Evolutionary conservation across 305 asterid genomes (phyloP).

Genomic region (Salvia sclarea): DNA sequence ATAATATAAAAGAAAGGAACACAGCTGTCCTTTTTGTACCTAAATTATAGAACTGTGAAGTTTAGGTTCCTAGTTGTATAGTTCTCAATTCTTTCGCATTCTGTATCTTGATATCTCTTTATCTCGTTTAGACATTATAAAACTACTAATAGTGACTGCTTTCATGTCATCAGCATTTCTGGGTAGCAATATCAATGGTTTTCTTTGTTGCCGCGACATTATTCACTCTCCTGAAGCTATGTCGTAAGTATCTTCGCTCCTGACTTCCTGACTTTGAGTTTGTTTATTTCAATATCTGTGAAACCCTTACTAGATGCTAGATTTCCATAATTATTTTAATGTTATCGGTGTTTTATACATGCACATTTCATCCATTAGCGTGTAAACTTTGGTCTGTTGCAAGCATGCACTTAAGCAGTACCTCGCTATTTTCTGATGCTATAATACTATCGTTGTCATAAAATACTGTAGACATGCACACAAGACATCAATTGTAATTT

Average conservation of each 20-base stretch:
- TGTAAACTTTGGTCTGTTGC: no score
- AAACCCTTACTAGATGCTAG: no score
- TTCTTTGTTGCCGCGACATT: slow-evolving; percentile 94
- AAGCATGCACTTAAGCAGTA: no score
- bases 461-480: background rate
- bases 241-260: slow-evolving; percentile 52
- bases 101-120: slow-evolving; percentile 27
- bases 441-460: background rate
- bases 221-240: slow-evolving; percentile 90
- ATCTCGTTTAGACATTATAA: slow-evolving; percentile 14
- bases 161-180: slow-evolving; percentile 76
- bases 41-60: slow-evolving; percentile 13
- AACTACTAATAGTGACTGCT: slow-evolving; percentile 31
- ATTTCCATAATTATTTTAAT: no score
- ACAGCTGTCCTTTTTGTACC: background rate
- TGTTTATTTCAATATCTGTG: background rate
- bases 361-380: no score
- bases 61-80: slow-evolving; percentile 21
- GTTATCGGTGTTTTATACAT: no score
- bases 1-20: background rate
- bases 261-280: slow-evolving; percentile 10
- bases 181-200: slow-evolving; percentile 99
- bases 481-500: no score
- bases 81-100: background rate
- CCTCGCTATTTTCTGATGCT: no score